Base-by-base conservation (phyloP, 805 yeast genomes). In the Candida ortonii region DNA sequence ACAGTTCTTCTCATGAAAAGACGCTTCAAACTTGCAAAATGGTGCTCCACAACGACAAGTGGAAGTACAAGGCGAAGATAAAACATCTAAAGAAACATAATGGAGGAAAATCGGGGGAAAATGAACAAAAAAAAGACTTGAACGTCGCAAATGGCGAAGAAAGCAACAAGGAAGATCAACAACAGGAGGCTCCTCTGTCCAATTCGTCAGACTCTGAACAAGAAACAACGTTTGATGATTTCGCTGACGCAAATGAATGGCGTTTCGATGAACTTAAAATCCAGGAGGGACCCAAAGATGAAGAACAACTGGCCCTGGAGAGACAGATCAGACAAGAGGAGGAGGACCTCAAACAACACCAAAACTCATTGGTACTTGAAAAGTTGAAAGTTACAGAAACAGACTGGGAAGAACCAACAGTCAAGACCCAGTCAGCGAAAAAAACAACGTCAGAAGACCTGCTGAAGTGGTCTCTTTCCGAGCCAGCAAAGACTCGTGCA, bases 31-130 rank as follows among this genome's bases (percentile, higher is more conserved):
- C 8, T n/a, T n/a, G 8, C 15, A 24, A n/a, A 4, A 72, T 72
- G 78, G 78, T 72, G 8, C 55, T 73, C 10, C 78, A 72, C 41
- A 72, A 72, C 48, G 67, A 62, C 33, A 72, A 72, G 51, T 72
- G 78, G 78, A 73, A 72, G 37, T 55, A 62, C 30, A 66, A 62
- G 38, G 73, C 75, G 11, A 70, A 65, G 33, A 48, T 51, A 22
- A 52, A 60, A 12, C 69, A 69, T 39, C 45, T 62, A 50, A 50
- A 59, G 26, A 72, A 73, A 44, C 77, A 71, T n/a, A n/a, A n/a
- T 44, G 70, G 69, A 6, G 31, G 33, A 12, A 33, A 21, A 12
- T 24, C 33, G 20, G 20, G 33, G 22, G 36, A 39, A 12, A 47
- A 42, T 22, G 26, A 30, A 12, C 36, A 39, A 1, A 24, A 37